Evolutionary conservation across 164 flowering plant species (phyloP).

Genomic region (Magnolia sinica): DNA sequence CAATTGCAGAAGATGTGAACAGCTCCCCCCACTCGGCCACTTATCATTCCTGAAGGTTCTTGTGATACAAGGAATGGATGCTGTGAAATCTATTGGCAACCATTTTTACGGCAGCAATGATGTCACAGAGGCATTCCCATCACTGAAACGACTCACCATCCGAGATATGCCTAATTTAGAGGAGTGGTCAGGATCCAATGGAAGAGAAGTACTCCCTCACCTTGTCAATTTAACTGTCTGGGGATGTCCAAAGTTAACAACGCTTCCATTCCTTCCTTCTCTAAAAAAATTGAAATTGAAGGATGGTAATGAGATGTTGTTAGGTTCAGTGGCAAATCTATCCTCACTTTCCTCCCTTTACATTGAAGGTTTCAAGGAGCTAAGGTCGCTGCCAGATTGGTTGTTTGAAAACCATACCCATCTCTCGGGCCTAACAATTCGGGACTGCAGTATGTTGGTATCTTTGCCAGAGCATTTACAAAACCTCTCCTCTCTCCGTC

Average conservation of each 20-base stretch:
- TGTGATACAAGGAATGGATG: background rate
- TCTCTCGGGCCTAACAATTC: no score
- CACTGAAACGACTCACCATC: conserved; percentile 7
- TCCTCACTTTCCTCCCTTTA: no score
- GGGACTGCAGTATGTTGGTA: conserved; percentile 9
- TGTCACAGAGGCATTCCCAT: background rate
- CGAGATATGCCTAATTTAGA: conserved; percentile 9
- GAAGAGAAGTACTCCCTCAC: background rate
- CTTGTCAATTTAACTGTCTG: conserved; percentile 2
- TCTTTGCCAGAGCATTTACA: conserved; percentile 7
- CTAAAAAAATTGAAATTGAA: background rate
- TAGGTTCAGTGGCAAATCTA: conserved; percentile 11
- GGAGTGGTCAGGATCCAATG: conserved; percentile 7
- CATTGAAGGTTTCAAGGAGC: no score
- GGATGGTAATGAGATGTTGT: no score
- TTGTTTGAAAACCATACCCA: no score
- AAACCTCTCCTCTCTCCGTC: background rate
- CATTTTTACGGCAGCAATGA: background rate
- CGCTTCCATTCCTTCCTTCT: conserved; percentile 5
- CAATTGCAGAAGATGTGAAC: background rate
- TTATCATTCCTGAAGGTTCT: background rate
- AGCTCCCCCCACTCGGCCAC: background rate
- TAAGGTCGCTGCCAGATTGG: background rate
- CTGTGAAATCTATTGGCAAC: background rate
- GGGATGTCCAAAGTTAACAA: conserved; percentile 14